phyloP scores from a whole-genome alignment of 441 rosid species.

The Adansonia grandidieri region DNA sequence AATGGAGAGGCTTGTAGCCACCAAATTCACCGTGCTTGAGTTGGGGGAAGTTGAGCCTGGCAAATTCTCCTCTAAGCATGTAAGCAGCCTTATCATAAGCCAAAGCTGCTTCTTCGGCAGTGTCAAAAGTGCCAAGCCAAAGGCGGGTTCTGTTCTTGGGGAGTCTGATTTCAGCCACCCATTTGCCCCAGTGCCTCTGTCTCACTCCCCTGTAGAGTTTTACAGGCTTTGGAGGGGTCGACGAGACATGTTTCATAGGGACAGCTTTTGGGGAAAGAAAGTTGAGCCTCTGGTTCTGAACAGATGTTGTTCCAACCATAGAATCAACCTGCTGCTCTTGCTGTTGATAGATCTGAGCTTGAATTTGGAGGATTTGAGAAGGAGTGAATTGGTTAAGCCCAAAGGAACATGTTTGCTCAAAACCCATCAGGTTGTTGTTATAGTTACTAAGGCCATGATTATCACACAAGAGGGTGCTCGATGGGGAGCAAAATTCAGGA shows the following conservation, averaged over 20 bases:
- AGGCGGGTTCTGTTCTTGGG: conserved; percentile 91
- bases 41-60: conserved; percentile 82
- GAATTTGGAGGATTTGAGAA: conserved; percentile 76
- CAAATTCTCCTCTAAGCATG: conserved; percentile 78
- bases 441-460: conserved; percentile 25
- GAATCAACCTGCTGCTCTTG: conserved; percentile 34
- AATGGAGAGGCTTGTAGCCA: conserved; percentile 73
- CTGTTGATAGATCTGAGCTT: conserved; percentile 52
- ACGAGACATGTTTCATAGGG: conserved; percentile 59
- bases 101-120: conserved; percentile 88
- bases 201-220: conserved; percentile 92
- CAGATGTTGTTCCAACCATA: neutral
- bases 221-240: conserved; percentile 44
- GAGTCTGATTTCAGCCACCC: conserved; percentile 97
- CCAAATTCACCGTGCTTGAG: conserved; percentile 54
- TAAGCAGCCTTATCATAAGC: conserved; percentile 92
- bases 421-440: conserved; percentile 35
- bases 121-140: conserved; percentile 94
- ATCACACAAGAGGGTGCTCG: conserved; percentile 23
- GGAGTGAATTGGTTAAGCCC: conserved; percentile 64
- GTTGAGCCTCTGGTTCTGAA: conserved; percentile 32
- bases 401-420: conserved; percentile 45
- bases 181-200: conserved; percentile 97
- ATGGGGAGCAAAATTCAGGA: conserved; percentile 34
- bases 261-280: conserved; percentile 55